Percentiles rank a stretch among this genome's conserved stretches.
Conservation (phyloP, 2,329 filamentous ascomycete genomes). For the Apiospora rasikravindrae region DNA sequence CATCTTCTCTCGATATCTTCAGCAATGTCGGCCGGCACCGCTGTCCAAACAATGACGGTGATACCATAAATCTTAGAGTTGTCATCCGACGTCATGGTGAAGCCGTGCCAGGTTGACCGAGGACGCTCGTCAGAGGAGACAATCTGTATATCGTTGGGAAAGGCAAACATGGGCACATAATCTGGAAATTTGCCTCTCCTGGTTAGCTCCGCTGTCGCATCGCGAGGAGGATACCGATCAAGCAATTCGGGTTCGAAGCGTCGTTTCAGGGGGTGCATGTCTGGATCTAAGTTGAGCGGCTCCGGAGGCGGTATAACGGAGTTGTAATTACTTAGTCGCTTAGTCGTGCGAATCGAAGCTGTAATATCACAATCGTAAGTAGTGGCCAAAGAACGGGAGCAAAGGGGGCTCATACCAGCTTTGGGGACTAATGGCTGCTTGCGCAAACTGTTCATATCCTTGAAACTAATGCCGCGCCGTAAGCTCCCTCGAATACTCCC, state of each 20-base stretch:
- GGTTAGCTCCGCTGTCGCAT: constrained; percentile 78
- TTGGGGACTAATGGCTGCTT: constrained; percentile 79
- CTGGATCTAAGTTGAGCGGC: constrained; percentile 83
- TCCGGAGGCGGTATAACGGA: constrained; percentile 95
- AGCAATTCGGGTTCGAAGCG: constrained; percentile 96
- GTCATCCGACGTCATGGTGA: constrained; percentile 95
- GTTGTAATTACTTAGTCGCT: constrained; percentile 94
- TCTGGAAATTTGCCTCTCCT: constrained; percentile 89
- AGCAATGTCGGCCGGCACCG: constrained; percentile 79
- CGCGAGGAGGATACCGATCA: constrained; percentile 88
- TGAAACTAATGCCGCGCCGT: constrained; percentile 87
- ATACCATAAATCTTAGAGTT: constrained; percentile 92
- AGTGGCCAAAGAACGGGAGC: neutral
- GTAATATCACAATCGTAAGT: constrained; percentile 22
- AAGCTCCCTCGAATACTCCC: constrained; percentile 83
- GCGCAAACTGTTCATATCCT: constrained; percentile 94
- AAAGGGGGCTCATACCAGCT: constrained; percentile 60
- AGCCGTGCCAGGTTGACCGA: constrained; percentile 97
- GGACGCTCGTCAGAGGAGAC: constrained; percentile 94
- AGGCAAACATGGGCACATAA: constrained; percentile 99
- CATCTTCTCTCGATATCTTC: constrained; percentile 83
- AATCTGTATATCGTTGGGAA: constrained; percentile 96
- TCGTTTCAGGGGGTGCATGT: constrained; percentile 94
- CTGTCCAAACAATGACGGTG: constrained; percentile 90
- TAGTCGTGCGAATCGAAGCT: constrained; percentile 77